Evolutionary conservation across 176 grass and related monocot species (phyloP).

Genomic region (Eremochloa ophiuroides): DNA sequence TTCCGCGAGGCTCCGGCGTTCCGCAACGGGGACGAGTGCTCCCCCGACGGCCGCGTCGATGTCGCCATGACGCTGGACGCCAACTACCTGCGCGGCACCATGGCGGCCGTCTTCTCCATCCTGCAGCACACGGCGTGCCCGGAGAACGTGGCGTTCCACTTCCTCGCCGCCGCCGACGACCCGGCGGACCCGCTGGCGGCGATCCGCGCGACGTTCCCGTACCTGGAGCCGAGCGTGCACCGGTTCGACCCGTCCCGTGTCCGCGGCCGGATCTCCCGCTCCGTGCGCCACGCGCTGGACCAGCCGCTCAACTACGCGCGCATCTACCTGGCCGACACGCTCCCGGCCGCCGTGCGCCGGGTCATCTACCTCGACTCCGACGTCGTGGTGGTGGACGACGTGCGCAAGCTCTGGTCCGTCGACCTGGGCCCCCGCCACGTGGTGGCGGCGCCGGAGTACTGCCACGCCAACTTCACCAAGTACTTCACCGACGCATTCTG

Average conservation of each 20-base stretch:
- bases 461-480: slow-evolving; percentile 90
- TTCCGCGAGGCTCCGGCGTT: slow-evolving; percentile 70
- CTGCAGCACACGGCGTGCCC: slow-evolving; percentile 87
- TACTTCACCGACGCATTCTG: slow-evolving; percentile 93
- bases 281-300: slow-evolving; percentile 81
- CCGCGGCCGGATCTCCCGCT: slow-evolving; percentile 66
- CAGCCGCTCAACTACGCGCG: slow-evolving; percentile 96
- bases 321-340: slow-evolving; percentile 84
- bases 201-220: slow-evolving; percentile 71
- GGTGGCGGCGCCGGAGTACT: slow-evolving; percentile 88
- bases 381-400: slow-evolving; percentile 74
- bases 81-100: slow-evolving; percentile 84
- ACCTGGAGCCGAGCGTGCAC: slow-evolving; percentile 54
- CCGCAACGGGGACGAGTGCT: slow-evolving; percentile 56
- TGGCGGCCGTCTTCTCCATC: slow-evolving; percentile 89
- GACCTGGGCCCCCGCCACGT: slow-evolving; percentile 34
- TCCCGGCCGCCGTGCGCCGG: slow-evolving; percentile 39
- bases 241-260: slow-evolving; percentile 73
- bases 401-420: slow-evolving; percentile 60
- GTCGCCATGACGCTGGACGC: slow-evolving; percentile 92
- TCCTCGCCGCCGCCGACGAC: slow-evolving; percentile 30
- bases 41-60: slow-evolving; percentile 37
- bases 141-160: slow-evolving; percentile 73
- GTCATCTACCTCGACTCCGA: slow-evolving; percentile 96
- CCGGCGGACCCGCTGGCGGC: slow-evolving; percentile 23